Percentiles rank a stretch among this genome's conserved stretches.
Conservation (phyloP, 768 basidiomycete species). For the Clavaria fumosa region DNA sequence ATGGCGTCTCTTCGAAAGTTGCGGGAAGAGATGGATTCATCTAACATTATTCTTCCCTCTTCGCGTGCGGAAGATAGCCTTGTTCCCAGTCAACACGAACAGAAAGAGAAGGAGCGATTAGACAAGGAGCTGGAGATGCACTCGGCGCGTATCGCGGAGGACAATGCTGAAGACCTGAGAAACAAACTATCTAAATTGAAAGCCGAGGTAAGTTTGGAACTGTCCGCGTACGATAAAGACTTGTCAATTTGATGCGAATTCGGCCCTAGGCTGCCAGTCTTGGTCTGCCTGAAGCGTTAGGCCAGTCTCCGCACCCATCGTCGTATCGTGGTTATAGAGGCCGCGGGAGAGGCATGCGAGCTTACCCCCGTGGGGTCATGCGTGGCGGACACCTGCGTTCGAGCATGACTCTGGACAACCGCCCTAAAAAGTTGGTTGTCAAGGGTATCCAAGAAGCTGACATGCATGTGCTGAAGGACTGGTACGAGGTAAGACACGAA, state of each 20-base stretch:
- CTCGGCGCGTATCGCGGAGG: slow-evolving; percentile 24
- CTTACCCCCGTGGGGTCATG: slow-evolving; percentile 42
- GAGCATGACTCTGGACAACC: slow-evolving; percentile 84
- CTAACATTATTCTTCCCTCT: too few species aligned
- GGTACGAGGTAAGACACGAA: slow-evolving; percentile 54
- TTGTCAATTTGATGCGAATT: neutral
- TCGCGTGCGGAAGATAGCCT: too few species aligned
- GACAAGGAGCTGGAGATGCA: slow-evolving; percentile 78
- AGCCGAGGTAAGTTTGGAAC: slow-evolving; percentile 47
- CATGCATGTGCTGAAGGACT: slow-evolving; percentile 52
- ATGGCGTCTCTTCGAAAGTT: slow-evolving; percentile 63
- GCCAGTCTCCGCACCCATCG: slow-evolving; percentile 23
- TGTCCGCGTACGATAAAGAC: too few species aligned
- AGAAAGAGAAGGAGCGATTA: slow-evolving; percentile 46
- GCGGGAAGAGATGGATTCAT: slow-evolving; percentile 58
- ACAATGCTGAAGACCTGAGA: slow-evolving; percentile 53
- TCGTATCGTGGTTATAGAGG: slow-evolving; percentile 59
- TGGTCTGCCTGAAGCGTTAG: slow-evolving; percentile 42
- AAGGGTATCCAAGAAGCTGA: slow-evolving; percentile 43
- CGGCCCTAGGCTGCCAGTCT: slow-evolving; percentile 51
- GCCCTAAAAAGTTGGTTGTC: slow-evolving; percentile 66
- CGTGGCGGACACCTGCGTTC: slow-evolving; percentile 52
- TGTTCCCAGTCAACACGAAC: slow-evolving; percentile 24
- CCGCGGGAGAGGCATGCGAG: slow-evolving; percentile 45
- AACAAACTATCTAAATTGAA: slow-evolving; percentile 64